Conservation (phyloP, 2,329 filamentous ascomycete species). For the Colletotrichum godetiae region DNA sequence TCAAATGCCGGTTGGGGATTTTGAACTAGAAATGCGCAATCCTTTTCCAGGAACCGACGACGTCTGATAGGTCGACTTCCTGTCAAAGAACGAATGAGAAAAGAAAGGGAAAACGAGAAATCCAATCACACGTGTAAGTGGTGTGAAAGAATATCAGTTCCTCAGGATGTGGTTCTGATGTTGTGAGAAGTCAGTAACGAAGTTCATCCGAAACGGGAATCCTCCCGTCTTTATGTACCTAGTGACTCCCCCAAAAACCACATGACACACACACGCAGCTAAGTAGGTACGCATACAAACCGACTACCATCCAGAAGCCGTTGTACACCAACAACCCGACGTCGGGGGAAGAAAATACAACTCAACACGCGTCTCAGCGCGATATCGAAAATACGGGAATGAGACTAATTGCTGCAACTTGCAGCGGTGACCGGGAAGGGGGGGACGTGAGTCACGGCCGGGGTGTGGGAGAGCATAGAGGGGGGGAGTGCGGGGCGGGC, state of each 20-base stretch:
- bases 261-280: not conserved
- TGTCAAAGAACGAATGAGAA: not conserved
- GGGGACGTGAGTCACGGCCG: slow-evolving; percentile 42
- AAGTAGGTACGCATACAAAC: not conserved
- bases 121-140: not conserved
- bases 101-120: not conserved
- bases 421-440: not conserved
- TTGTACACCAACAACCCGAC: not conserved
- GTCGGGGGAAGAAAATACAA: not conserved
- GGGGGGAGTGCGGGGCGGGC: not conserved
- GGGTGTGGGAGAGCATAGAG: slow-evolving; percentile 11
- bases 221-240: slow-evolving; percentile 24
- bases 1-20: not conserved
- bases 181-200: slow-evolving; percentile 7
- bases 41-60: not conserved
- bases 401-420: not conserved
- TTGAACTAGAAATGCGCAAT: not conserved
- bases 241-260: slow-evolving; percentile 11
- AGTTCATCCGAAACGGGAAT: slow-evolving; percentile 12
- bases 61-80: not conserved
- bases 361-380: not conserved
- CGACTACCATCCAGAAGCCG: not conserved
- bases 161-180: not conserved
- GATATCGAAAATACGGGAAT: not conserved
- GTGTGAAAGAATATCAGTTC: not conserved